A percentile compares a stretch with the other conserved stretches of the same genome.
Evolutionary conservation across 192 early-diverging fungal species (phyloP).

Genomic region (Umbelopsis vinacea): DNA sequence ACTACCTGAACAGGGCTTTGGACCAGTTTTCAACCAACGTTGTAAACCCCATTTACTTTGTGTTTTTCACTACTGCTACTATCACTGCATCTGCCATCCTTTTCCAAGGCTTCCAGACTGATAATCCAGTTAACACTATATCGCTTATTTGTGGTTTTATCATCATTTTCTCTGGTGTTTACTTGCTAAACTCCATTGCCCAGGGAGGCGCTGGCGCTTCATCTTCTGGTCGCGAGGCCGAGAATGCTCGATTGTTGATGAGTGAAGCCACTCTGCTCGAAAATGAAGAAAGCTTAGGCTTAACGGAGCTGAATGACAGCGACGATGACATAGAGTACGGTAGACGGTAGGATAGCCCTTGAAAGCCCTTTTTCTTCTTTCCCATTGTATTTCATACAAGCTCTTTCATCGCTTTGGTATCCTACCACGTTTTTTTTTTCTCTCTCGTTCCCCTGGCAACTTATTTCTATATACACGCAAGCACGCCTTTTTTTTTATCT

Average conservation of each 20-base stretch:
- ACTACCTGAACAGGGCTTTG: conserved; percentile 98
- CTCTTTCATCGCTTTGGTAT: neutral
- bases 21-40: conserved; percentile 91
- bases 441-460: neutral
- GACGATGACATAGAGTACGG: conserved; percentile 20
- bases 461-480: neutral
- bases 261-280: conserved; percentile 56
- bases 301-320: conserved; percentile 14
- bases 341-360: conserved; percentile 1
- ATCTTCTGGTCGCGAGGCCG: conserved; percentile 34
- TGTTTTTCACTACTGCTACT: conserved; percentile 93
- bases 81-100: conserved; percentile 90
- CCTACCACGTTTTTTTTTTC: neutral
- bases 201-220: conserved; percentile 20
- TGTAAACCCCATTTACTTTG: conserved; percentile 91
- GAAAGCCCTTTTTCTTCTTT: neutral
- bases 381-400: conserved; percentile 19
- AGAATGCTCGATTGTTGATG: conserved; percentile 44
- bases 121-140: conserved; percentile 73
- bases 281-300: conserved; percentile 41
- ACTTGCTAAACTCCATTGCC: conserved; percentile 71
- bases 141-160: conserved; percentile 88
- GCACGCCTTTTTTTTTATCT: neutral
- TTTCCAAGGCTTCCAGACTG: conserved; percentile 86
- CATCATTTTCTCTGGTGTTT: conserved; percentile 94